Conservation (phyloP, 148 eudicot genomes). For the Arbutus unedo region DNA sequence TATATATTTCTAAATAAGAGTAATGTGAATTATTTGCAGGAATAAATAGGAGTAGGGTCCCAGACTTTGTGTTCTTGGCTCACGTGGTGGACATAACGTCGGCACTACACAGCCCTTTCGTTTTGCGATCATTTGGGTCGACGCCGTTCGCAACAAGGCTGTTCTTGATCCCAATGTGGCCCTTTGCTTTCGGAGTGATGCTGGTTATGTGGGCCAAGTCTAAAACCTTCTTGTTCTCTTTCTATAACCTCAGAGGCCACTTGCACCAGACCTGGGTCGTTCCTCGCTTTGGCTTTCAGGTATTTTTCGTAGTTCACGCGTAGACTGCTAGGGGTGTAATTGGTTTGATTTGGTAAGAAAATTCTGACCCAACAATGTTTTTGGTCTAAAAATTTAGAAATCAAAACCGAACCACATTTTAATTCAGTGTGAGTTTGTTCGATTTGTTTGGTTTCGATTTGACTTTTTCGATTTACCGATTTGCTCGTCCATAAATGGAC, state of each 20-base stretch:
- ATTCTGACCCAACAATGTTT: too few species aligned
- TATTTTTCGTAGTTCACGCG: neutral
- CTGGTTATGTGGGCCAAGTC: constrained; percentile 63
- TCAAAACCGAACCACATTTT: too few species aligned
- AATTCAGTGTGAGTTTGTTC: too few species aligned
- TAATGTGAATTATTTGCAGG: constrained; percentile 28
- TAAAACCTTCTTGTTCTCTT: constrained; percentile 39
- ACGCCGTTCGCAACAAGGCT: constrained; percentile 37
- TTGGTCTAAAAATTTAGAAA: too few species aligned
- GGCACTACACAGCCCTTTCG: constrained; percentile 52
- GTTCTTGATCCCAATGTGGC: constrained; percentile 45
- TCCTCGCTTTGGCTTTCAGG: constrained; percentile 71
- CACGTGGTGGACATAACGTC: constrained; percentile 62
- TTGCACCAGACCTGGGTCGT: constrained; percentile 70
- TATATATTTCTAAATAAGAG: neutral
- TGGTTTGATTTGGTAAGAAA: too few species aligned
- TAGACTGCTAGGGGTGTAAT: too few species aligned
- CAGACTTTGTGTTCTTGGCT: constrained; percentile 79
- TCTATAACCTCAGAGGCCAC: constrained; percentile 42
- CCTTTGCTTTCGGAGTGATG: constrained; percentile 26
- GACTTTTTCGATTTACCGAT: too few species aligned
- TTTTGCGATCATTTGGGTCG: constrained; percentile 44
- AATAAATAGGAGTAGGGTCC: constrained; percentile 40
- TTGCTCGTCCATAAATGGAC: too few species aligned
- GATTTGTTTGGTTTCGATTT: too few species aligned